Evolutionary conservation across 805 yeast species (phyloP).

Genomic region (Nadsonia fulvescens): DNA sequence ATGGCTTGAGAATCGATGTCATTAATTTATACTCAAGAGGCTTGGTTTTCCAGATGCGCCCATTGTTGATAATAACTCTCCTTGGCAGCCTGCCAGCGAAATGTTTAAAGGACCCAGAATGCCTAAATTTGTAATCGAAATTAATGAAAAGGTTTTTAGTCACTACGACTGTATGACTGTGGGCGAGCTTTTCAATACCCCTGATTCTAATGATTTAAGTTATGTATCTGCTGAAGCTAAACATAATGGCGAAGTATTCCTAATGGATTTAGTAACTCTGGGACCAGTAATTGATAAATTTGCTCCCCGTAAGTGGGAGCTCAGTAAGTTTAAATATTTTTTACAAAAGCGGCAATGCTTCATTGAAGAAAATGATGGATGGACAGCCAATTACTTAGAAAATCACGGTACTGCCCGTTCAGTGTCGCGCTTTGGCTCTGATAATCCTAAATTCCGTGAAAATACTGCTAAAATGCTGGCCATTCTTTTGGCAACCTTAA

Average conservation of each 20-base stretch:
- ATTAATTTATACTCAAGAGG: conserved; percentile 33
- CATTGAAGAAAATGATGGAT: conserved; percentile 18
- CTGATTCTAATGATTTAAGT: too few relatives aligned
- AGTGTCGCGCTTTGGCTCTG: conserved; percentile 31
- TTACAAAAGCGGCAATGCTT: not conserved
- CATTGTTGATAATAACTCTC: conserved; percentile 22
- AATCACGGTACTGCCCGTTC: conserved; percentile 43
- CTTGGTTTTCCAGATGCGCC: conserved; percentile 32
- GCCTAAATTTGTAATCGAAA: conserved; percentile 39
- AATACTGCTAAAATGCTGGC: conserved; percentile 32
- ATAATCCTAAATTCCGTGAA: conserved; percentile 19
- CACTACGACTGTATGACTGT: conserved; percentile 37
- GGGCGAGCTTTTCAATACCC: too few relatives aligned
- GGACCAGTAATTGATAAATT: too few relatives aligned
- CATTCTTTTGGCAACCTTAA: conserved; percentile 25
- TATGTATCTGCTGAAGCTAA: too few relatives aligned
- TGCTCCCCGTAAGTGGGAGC: too few relatives aligned
- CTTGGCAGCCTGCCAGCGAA: conserved; percentile 23
- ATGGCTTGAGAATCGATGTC: conserved; percentile 42
- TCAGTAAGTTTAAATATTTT: not conserved
- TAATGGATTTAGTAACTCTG: too few relatives aligned
- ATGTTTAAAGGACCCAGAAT: conserved; percentile 34
- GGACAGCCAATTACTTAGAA: conserved; percentile 38
- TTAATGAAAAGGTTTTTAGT: conserved; percentile 25
- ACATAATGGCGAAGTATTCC: too few relatives aligned